Base-by-base conservation (phyloP, 1,139 yeast species). In the Kurtzmaniella quercitrusa region DNA sequence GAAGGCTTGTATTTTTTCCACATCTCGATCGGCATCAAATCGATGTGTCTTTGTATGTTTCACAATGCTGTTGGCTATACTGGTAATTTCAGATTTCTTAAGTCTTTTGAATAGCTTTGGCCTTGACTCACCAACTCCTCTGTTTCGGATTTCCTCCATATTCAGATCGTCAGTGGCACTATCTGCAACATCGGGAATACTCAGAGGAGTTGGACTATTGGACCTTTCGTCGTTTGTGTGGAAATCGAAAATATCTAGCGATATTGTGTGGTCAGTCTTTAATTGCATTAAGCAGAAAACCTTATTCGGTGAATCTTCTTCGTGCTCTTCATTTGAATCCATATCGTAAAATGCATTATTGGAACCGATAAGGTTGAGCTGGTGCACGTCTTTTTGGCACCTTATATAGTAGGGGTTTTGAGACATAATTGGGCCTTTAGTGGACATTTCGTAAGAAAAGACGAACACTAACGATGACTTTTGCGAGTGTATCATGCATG, bases 401-500 rank as follows among this genome's bases (percentile, higher is more conserved):
- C 50, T 36, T 4, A 64, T 44, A 40, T 47, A 57, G 44, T 57
- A 63, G 1, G 64, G 64, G 41, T 59, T 60, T 22, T 47, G 48
- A 36, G 61, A 47, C 45, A 60, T 51, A 38, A 41, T 52, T 0
- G 83, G 79, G 5, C 56, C 52, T 0, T 64, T 73, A 28, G 66
- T 59, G 12, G 51, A 52, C 14, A 65, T 43, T 1, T 71, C 74
- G 50, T 82, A 74, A 23, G 72, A 73, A 41, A 68, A 66, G 1
- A 71, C 63, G 23, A 77, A 56, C 3, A 71, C 57, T 9, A 76
- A 51, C 0, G 77, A 76, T 8, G 65, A 58, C 2, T 63, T 48
- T 46, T 66, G 72, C 0, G 84, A 77, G 44, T 68, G 62, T 0
- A 77, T 45, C 14, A 68, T 45, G 20, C 78, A 71, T 26, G 61